These are phyloP conservation scores for Colletotrichum costaricense DNA, from an alignment of 2,329 filamentous ascomycete genomes.

Conservation along the genomic window DNA sequence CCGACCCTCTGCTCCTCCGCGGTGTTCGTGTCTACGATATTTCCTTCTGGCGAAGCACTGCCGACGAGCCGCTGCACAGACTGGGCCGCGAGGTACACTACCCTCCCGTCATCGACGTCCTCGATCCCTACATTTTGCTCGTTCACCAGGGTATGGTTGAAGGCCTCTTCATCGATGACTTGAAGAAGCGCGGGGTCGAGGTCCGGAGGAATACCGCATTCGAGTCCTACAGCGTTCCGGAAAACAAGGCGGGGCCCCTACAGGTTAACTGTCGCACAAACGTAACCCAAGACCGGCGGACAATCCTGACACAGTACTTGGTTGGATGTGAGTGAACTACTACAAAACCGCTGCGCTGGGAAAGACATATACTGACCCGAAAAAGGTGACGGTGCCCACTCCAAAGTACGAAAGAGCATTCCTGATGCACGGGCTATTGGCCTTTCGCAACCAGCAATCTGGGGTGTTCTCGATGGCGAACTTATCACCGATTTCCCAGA, in stretches of 20 bases:
- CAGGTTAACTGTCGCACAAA: constrained; percentile 64
- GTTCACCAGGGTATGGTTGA: constrained; percentile 83
- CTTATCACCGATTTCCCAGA: constrained; percentile 80
- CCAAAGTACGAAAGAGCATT: constrained; percentile 75
- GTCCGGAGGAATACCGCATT: constrained; percentile 75
- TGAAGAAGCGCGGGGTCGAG: constrained; percentile 71
- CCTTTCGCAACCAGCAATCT: constrained; percentile 65
- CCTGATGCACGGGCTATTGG: constrained; percentile 65
- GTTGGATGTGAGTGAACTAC: constrained; percentile 67
- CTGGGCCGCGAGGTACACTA: constrained; percentile 77
- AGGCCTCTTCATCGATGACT: constrained; percentile 75
- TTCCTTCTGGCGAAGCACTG: constrained; percentile 73
- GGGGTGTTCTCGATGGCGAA: constrained; percentile 79
- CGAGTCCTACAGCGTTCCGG: constrained; percentile 63
- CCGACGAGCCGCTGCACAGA: constrained; percentile 64
- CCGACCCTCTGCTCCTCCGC: constrained; percentile 73
- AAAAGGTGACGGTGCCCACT: constrained; percentile 76
- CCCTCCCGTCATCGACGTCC: constrained; percentile 68
- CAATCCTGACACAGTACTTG: constrained; percentile 70
- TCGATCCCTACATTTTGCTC: constrained; percentile 68
- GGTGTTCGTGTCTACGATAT: constrained; percentile 81
- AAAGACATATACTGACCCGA: constrained; percentile 1
- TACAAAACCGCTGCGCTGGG: neutral
- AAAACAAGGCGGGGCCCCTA: constrained; percentile 55
- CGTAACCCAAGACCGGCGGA: constrained; percentile 61